Base-by-base conservation (phyloP, 2,329 filamentous ascomycete species). In the Gaeumannomyces sp. region DNA sequence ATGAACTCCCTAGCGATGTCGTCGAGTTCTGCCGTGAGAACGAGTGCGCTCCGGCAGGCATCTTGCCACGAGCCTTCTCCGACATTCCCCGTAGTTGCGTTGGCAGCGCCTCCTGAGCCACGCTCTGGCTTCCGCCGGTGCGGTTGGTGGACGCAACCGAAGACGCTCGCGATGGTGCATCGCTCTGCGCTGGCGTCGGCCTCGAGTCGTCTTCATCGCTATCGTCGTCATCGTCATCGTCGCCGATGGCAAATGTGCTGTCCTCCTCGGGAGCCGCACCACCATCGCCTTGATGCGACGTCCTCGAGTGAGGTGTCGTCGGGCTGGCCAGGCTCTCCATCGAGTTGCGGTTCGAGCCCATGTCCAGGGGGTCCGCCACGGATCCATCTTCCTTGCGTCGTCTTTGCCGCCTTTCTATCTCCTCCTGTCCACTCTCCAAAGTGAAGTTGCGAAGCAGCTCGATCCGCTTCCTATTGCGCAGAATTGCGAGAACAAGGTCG, bases 11-110 rank as follows among this genome's bases (percentile, higher is more conserved):
- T 50, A 97, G 81, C 71, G 92, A 97, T 1, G 91, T 91, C 33
- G 89, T 91, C 75, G 93, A 96, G 73, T 95, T 97, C 72, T 97
- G 93, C 25, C 94, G 84, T 0, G 93, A 97, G 74, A 97, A 97
- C 2, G 85, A 85, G n/a, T 86, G 84, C 62, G 89, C 83, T 1
- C 91, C 90, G 16, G 91, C 92, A 33, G 94, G 95, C 87, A 96
- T 92, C 76, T 99, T 99, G 10, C 95, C 95, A 62, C 95, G 84
- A 22, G 95, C 95, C 75, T 98, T 99, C 76, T 98, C 95, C 27
- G 94, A 97, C 91, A 98, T 97, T 64, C 93, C 93, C 65, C 92
- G 86, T 35, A 96, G 75, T 73, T 97, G 93, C 27, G 88, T 83
- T 19, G 92, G 93, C 13, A 96, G 86, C 4, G 90, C 89, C 66